A percentile compares a stretch with the other conserved stretches of the same genome.
Conservation (phyloP, 78 protist genomes). For the Guillardia theta region DNA sequence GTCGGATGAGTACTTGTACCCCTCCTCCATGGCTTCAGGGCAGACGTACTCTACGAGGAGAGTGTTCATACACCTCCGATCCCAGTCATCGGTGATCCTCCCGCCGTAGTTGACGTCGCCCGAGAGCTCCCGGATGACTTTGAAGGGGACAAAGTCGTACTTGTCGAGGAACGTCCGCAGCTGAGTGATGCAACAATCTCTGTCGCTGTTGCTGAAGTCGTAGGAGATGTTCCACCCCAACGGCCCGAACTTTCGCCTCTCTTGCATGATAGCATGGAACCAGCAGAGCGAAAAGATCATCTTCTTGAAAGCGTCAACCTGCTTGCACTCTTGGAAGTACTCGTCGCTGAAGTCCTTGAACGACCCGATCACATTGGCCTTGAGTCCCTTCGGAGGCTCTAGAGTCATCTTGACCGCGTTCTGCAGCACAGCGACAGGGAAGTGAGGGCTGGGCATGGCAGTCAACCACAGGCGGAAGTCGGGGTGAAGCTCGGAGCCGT, state of each 20-base stretch:
- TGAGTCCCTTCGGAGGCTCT: constrained; percentile 83
- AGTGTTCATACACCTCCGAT: constrained; percentile 72
- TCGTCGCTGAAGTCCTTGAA: constrained; percentile 55
- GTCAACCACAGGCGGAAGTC: constrained; percentile 84
- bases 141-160: constrained; percentile 77
- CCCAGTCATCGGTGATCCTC: constrained; percentile 90
- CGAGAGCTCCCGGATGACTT: constrained; percentile 60
- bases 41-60: constrained; percentile 49
- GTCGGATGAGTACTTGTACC: constrained; percentile 56
- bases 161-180: constrained; percentile 65
- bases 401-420: constrained; percentile 75
- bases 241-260: constrained; percentile 80
- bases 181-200: constrained; percentile 64
- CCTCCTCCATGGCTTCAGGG: constrained; percentile 53
- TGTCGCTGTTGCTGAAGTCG: constrained; percentile 76
- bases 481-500: constrained; percentile 45
- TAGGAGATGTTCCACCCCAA: constrained; percentile 86
- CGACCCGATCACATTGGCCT: constrained; percentile 70
- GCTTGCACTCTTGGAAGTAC: constrained; percentile 33
- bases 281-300: constrained; percentile 75
- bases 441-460: constrained; percentile 58
- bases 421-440: constrained; percentile 80
- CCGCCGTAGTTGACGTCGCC: constrained; percentile 94
- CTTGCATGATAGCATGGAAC: constrained; percentile 84
- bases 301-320: constrained; percentile 62